These are phyloP conservation scores for Maudiozyma bulderi DNA, from an alignment of 805 yeast species.

Conservation along the genomic window DNA sequence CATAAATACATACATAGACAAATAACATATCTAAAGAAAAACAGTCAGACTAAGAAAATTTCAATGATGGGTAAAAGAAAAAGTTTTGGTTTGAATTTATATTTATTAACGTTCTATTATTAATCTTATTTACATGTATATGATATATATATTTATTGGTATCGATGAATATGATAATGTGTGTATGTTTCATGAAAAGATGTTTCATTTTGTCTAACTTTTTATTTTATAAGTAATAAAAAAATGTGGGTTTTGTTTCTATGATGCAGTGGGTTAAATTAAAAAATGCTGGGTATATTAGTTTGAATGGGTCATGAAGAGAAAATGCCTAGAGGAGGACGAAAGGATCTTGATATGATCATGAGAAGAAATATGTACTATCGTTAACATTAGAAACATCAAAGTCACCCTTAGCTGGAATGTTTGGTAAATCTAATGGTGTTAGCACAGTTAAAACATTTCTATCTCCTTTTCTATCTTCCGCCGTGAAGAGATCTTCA, in stretches of 20 bases:
- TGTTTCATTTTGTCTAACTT: too few species aligned
- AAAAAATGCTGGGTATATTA: too few species aligned
- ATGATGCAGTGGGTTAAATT: too few species aligned
- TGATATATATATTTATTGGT: not conserved
- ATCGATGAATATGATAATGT: not conserved
- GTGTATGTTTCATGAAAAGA: not conserved
- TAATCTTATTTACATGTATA: not conserved
- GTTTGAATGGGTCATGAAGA: too few species aligned
- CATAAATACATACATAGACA: not conserved
- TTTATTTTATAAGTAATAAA: too few species aligned
- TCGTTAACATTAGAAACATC: constrained; percentile 64
- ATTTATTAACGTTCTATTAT: too few species aligned
- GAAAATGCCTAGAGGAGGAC: too few species aligned
- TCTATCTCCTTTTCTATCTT: constrained; percentile 5
- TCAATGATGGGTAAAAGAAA: too few species aligned
- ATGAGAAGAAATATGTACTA: constrained; percentile 69
- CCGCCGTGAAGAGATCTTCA: constrained; percentile 10
- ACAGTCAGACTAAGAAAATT: too few species aligned
- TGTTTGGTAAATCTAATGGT: constrained; percentile 60
- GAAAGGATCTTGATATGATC: not conserved
- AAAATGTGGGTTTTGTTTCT: too few species aligned
- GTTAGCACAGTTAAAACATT: constrained; percentile 35
- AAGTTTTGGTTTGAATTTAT: too few species aligned
- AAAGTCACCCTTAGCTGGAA: constrained; percentile 75
- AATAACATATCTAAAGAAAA: not conserved